Conservation (phyloP, 805 yeast species). For the Monosporozyma solicola region DNA sequence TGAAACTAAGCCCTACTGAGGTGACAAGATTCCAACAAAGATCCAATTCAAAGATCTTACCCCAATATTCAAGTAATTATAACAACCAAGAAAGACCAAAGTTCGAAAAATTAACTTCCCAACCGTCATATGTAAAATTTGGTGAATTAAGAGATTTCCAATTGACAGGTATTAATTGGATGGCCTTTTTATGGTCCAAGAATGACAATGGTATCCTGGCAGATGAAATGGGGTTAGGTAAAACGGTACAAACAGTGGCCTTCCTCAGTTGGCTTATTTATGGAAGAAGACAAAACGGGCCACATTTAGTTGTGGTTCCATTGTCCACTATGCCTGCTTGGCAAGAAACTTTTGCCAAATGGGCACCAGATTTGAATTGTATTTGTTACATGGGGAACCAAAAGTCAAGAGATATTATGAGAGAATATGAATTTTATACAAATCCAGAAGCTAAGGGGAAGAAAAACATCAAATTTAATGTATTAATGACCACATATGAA, state of each 20-base stretch:
- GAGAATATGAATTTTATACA: constrained; percentile 78
- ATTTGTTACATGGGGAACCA: constrained; percentile 90
- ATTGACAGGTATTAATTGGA: constrained; percentile 96
- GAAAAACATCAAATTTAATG: constrained; percentile 77
- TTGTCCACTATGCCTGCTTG: constrained; percentile 94
- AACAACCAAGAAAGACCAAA: constrained; percentile 64
- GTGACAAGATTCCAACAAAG: constrained; percentile 79
- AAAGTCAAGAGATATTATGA: constrained; percentile 67
- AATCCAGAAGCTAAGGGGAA: constrained; percentile 36
- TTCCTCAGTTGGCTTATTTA: constrained; percentile 91
- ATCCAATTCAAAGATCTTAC: constrained; percentile 73
- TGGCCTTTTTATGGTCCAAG: constrained; percentile 97
- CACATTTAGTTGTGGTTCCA: constrained; percentile 94
- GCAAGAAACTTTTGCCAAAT: constrained; percentile 96
- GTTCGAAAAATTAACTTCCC: constrained; percentile 77
- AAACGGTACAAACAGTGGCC: constrained; percentile 93
- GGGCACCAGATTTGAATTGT: constrained; percentile 96
- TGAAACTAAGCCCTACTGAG: constrained; percentile 70
- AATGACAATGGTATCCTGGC: constrained; percentile 96
- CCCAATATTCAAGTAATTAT: constrained; percentile 70
- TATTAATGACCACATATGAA: constrained; percentile 91
- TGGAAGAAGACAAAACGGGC: constrained; percentile 95
- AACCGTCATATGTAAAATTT: constrained; percentile 82
- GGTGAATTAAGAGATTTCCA: constrained; percentile 96
- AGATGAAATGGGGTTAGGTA: constrained; percentile 98